phyloP scores from a whole-genome alignment of 1,284 basidiomycete genomes.

The Sanghuangporus baumii region DNA sequence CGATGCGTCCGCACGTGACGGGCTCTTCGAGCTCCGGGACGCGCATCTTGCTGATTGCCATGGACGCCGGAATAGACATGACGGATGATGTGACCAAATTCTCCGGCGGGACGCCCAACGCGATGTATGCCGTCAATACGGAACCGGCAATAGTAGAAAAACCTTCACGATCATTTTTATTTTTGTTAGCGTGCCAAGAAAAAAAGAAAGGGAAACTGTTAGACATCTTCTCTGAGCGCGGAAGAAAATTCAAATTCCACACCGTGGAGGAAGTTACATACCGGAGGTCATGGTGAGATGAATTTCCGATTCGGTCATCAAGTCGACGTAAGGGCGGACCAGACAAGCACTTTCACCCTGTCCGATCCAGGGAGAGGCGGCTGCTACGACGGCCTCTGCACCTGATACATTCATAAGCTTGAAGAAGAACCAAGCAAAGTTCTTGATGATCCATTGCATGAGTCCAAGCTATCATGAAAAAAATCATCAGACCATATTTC shows the following conservation, averaged over 20 bases:
- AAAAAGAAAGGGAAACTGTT: neutral
- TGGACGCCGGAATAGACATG: slow-evolving; percentile 93
- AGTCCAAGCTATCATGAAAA: slow-evolving; percentile 52
- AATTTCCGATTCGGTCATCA: slow-evolving; percentile 86
- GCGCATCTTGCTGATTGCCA: slow-evolving; percentile 85
- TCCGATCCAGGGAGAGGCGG: slow-evolving; percentile 88
- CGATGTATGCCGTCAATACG: slow-evolving; percentile 81
- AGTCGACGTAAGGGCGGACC: slow-evolving; percentile 79
- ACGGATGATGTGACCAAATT: slow-evolving; percentile 87
- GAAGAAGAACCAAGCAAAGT: slow-evolving; percentile 92
- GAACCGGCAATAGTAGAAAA: slow-evolving; percentile 91
- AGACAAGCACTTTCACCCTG: slow-evolving; percentile 85
- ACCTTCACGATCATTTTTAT: slow-evolving; percentile 26
- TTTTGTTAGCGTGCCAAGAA: neutral
- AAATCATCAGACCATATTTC: slow-evolving; percentile 1
- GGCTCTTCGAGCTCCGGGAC: slow-evolving; percentile 81
- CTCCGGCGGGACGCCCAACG: slow-evolving; percentile 74
- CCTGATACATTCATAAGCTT: slow-evolving; percentile 83
- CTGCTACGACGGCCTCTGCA: slow-evolving; percentile 88
- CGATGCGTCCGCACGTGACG: slow-evolving; percentile 75
- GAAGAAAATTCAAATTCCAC: neutral
- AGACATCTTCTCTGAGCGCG: neutral
- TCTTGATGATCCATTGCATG: slow-evolving; percentile 84
- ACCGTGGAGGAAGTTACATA: slow-evolving; percentile 23
- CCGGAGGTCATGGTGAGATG: slow-evolving; percentile 90